phyloP scores from a whole-genome alignment of 129 eudicot genomes.

The Apium graveolens region DNA sequence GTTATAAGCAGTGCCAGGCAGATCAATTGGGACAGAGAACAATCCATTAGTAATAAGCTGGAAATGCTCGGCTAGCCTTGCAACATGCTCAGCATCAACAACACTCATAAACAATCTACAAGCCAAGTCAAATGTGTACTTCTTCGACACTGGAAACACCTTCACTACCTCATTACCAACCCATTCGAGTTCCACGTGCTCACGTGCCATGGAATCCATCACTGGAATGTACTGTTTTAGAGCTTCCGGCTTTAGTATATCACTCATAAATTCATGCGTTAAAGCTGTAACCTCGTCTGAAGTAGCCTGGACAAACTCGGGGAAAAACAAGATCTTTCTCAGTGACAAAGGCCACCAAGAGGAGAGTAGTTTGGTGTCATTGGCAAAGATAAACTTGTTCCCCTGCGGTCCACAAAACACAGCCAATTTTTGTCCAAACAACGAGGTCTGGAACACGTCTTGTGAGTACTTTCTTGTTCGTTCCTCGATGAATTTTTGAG shows the following conservation, averaged over 20 bases:
- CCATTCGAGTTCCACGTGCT: constrained; percentile 24
- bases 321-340: constrained; percentile 18
- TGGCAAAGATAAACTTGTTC: constrained; percentile 28
- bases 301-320: constrained; percentile 2
- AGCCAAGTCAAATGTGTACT: constrained; percentile 24
- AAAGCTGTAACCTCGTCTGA: constrained; percentile 8
- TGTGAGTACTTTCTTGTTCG: constrained; percentile 17
- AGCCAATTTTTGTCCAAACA: constrained; percentile 22
- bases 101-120: constrained; percentile 24
- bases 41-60: constrained; percentile 9
- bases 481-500: constrained; percentile 19
- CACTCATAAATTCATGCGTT: constrained; percentile 5
- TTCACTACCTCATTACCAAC: constrained; percentile 6
- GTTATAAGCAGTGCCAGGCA: constrained; percentile 27
- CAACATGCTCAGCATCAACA: constrained; percentile 16
- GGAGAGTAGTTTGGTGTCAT: constrained; percentile 18
- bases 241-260: constrained; percentile 23
- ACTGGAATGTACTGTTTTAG: constrained; percentile 14
- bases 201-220: constrained; percentile 32
- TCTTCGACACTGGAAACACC: constrained; percentile 18
- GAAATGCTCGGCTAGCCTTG: constrained; percentile 17
- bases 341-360: constrained; percentile 25
- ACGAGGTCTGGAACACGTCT: constrained; percentile 15
- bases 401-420: constrained; percentile 30
- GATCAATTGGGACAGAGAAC: constrained; percentile 28